phyloP scores from a whole-genome alignment of 2,329 filamentous ascomycete genomes.

The Hypomyces rosellus region DNA sequence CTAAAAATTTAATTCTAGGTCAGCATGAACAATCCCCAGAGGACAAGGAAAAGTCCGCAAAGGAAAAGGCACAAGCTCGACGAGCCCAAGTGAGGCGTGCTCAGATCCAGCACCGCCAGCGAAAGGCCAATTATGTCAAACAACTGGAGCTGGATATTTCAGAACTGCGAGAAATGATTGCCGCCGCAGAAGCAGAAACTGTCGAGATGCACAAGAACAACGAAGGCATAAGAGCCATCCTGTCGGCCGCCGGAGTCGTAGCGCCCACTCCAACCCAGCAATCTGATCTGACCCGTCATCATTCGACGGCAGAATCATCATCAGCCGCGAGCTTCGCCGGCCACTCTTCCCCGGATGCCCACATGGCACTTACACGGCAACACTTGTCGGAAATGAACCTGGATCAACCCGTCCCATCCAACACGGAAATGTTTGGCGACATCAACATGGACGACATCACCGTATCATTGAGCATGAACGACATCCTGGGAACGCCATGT shows the following conservation, averaged over 20 bases:
- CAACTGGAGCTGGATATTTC: conserved; percentile 47
- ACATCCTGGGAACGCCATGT: conserved; percentile 34
- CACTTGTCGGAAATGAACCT: conserved; percentile 5
- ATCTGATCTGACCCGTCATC: neutral
- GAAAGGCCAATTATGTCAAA: conserved; percentile 49
- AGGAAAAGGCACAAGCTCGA: conserved; percentile 38
- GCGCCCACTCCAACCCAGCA: neutral
- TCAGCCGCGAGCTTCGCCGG: neutral
- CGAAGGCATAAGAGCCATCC: conserved; percentile 31
- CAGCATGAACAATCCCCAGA: neutral
- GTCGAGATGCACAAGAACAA: conserved; percentile 36
- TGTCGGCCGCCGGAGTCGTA: conserved; percentile 23
- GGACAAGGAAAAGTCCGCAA: conserved; percentile 13
- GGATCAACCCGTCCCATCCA: conserved; percentile 7
- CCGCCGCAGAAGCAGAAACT: conserved; percentile 34
- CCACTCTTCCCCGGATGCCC: neutral
- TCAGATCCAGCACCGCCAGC: conserved; percentile 49
- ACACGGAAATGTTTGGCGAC: conserved; percentile 25
- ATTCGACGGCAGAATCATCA: conserved; percentile 1
- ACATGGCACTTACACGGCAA: conserved; percentile 4
- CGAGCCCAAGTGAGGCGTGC: conserved; percentile 47
- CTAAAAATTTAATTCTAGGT: conserved; percentile 2
- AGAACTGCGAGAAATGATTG: conserved; percentile 41
- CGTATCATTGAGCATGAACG: conserved; percentile 37
- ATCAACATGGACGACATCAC: conserved; percentile 33